Evolutionary conservation across 2,329 filamentous ascomycete genomes (phyloP), one percentile per base, ranked within the genome.

Genomic region (Hysterium pulicare): DNA sequence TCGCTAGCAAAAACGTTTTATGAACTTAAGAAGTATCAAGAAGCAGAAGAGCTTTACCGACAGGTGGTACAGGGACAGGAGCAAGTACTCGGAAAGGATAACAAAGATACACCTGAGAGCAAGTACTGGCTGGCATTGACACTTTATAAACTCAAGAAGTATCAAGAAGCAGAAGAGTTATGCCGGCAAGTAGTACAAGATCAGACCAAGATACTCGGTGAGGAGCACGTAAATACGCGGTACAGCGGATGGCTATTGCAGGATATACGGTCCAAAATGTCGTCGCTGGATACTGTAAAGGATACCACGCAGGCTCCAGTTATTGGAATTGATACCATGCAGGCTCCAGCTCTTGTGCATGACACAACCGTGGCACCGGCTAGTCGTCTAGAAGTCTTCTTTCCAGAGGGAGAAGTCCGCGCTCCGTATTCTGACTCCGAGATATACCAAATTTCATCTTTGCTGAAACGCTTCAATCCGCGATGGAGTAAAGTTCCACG

Each of bases 401-500:
- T 36, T 22, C 19, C 19, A 8, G 33, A 19, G 19, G 15, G 33
- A 36, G 33, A 36, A 7, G 8, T 5, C 19, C 9, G 17, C 16
- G 19, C 6, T 32, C 15, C 10, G 21, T 46, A 43, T 21, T 40
- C 40, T 8, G 44, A 44, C 31, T 33, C 33, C 11, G 40, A 49
- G 24, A 45, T 47, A 17, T 22, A 21, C 13, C 30, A 51, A 41
- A 44, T 51, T 19, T 47, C 47, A 23, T 16, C 24, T 4, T 31
- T 54, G 7, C 35, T 54, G 35, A 40, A 34, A 9, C 20, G 45
- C 5, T 22, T 21, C 11, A 36, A 45, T 17, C 33, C 10, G 10
- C 22, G 30, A 40, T 55, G 51, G 53, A 48, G 46, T 32, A 44
- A 49, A 21, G 41, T 51, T 2, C 59, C 59, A 5, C 46, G 57